phyloP scores from a whole-genome alignment of 2,329 filamentous ascomycete species.

The Thielaviopsis populi region DNA sequence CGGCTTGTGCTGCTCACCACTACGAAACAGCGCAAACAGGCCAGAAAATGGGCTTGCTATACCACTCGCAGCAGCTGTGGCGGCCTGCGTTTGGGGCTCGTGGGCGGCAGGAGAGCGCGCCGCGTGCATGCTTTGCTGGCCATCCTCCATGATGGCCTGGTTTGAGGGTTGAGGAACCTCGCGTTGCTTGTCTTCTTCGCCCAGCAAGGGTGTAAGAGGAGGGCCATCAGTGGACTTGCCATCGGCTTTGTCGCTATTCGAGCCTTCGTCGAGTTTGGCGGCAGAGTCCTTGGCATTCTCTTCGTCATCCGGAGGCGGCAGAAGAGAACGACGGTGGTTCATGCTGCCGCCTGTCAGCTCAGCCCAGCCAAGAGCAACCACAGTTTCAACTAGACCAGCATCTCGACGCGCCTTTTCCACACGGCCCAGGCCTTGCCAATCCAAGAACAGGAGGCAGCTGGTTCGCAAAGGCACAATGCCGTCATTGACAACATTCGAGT shows the following conservation, averaged over 20 bases:
- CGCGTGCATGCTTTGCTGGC: conserved; percentile 36
- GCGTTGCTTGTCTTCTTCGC: conserved; percentile 27
- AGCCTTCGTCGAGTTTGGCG: not conserved
- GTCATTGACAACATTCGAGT: conserved; percentile 96
- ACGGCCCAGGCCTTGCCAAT: conserved; percentile 85
- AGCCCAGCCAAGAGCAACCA: conserved; percentile 88
- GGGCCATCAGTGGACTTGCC: conserved; percentile 25
- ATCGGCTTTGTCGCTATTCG: not conserved
- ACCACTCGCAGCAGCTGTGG: conserved; percentile 18
- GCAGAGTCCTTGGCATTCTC: conserved; percentile 19
- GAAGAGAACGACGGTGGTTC: conserved; percentile 30
- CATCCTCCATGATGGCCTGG: conserved; percentile 53
- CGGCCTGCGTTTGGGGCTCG: conserved; percentile 18
- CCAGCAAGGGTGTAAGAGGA: conserved; percentile 22
- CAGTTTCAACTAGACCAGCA: conserved; percentile 79
- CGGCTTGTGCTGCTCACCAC: conserved; percentile 35
- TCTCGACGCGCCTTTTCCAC: conserved; percentile 90
- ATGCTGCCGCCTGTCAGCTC: conserved; percentile 67
- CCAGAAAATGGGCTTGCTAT: conserved; percentile 38
- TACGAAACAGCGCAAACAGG: conserved; percentile 62
- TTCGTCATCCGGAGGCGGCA: conserved; percentile 28
- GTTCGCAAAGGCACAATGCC: conserved; percentile 90
- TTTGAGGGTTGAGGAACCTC: conserved; percentile 57
- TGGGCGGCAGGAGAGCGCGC: conserved; percentile 26
- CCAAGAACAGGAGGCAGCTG: conserved; percentile 88